Evolutionary conservation across 306 rosid genomes (phyloP).

Genomic region (Oxytropis ochrocephala): DNA sequence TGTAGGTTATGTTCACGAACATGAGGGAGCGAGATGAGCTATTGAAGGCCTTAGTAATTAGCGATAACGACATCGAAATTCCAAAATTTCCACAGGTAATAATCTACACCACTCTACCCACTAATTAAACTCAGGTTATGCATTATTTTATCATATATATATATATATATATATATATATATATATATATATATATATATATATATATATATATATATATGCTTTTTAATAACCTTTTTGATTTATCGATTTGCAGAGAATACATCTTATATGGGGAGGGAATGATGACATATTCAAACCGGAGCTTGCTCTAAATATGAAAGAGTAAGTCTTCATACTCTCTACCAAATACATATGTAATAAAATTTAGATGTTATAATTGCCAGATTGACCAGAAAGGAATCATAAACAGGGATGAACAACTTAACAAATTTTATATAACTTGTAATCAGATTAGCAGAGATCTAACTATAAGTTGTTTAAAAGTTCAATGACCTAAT

Average conservation of each 20-base stretch:
- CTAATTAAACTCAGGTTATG: background rate
- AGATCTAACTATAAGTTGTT: too few relatives aligned
- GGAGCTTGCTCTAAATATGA: conserved; percentile 51
- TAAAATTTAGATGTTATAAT: too few relatives aligned
- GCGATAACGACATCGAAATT: conserved; percentile 35
- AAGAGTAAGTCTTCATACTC: conserved; percentile 33
- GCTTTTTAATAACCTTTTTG: background rate
- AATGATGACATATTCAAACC: conserved; percentile 51
- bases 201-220: too few relatives aligned
- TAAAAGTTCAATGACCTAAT: too few relatives aligned
- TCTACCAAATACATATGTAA: background rate
- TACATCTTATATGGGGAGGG: conserved; percentile 77
- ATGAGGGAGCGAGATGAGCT: conserved; percentile 67
- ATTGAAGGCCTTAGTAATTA: conserved; percentile 40
- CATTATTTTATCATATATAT: background rate
- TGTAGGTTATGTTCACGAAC: conserved; percentile 59
- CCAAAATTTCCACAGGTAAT: conserved; percentile 56
- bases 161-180: too few relatives aligned
- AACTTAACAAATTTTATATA: too few relatives aligned
- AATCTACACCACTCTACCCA: background rate
- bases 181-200: too few relatives aligned
- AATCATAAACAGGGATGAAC: too few relatives aligned
- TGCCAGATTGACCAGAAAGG: too few relatives aligned
- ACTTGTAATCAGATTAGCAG: too few relatives aligned
- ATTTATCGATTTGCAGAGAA: conserved; percentile 29